A percentile compares a stretch with the other conserved stretches of the same genome.
Conservation (phyloP, 495 filamentous ascomycete genomes). For the Penicillium parvum region DNA sequence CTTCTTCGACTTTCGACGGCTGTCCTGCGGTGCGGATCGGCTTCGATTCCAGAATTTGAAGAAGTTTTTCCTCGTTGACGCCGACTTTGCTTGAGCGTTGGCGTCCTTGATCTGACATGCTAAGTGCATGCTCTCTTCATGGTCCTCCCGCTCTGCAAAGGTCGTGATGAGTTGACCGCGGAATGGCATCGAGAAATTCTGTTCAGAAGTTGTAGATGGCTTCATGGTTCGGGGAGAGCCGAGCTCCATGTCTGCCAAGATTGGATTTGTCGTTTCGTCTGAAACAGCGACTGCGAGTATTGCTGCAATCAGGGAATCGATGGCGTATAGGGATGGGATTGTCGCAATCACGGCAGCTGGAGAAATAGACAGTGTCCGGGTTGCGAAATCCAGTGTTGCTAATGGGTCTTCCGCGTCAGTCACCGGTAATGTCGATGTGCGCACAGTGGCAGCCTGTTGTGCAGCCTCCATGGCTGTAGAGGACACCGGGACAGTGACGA, state of each 20-base stretch:
- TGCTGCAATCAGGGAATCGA: conserved; percentile 69
- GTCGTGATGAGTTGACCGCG: conserved; percentile 34
- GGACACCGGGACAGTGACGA: conserved; percentile 37
- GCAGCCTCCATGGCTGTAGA: conserved; percentile 34
- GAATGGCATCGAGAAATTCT: conserved; percentile 12
- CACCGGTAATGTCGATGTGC: conserved; percentile 41
- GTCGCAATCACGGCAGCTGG: conserved; percentile 38
- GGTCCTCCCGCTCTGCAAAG: conserved; percentile 41
- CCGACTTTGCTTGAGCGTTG: conserved; percentile 5
- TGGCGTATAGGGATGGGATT: conserved; percentile 60
- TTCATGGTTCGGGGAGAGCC: conserved; percentile 14
- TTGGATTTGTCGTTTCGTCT: conserved; percentile 46
- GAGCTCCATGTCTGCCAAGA: conserved; percentile 34
- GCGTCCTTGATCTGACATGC: conserved; percentile 29
- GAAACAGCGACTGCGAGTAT: conserved; percentile 64
- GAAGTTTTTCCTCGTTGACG: conserved; percentile 10
- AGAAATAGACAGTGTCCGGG: conserved; percentile 43
- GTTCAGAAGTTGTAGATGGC: neutral
- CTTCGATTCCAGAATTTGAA: conserved; percentile 24
- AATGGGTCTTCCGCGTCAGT: conserved; percentile 42
- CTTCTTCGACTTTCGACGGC: conserved; percentile 8
- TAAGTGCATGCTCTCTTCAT: conserved; percentile 29
- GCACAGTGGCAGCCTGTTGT: conserved; percentile 37
- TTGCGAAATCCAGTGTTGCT: conserved; percentile 46
- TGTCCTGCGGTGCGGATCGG: neutral